A percentile compares a stretch with the other conserved stretches of the same genome.
These are phyloP conservation scores for Sarocladium kiliense DNA, from an alignment of 2,329 filamentous ascomycete genomes.

Conservation along the genomic window DNA sequence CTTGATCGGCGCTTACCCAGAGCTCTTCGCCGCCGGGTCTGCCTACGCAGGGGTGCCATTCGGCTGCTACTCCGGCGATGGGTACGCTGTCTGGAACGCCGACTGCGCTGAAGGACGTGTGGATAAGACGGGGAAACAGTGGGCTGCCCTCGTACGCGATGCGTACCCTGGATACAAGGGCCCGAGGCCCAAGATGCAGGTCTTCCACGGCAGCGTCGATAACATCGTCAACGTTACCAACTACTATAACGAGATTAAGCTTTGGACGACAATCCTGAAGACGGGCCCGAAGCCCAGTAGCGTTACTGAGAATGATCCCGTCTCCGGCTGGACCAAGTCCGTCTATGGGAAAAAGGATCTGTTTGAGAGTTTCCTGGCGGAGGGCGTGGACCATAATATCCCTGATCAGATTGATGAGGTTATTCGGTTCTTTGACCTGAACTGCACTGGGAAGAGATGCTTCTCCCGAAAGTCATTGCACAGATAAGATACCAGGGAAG, in stretches of 20 bases:
- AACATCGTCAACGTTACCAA: neutral
- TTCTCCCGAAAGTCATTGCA: neutral
- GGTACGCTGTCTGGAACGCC: slow-evolving; percentile 41
- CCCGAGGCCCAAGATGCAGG: slow-evolving; percentile 47
- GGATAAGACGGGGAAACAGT: slow-evolving; percentile 30
- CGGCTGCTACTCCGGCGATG: slow-evolving; percentile 43
- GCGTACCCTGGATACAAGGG: slow-evolving; percentile 46
- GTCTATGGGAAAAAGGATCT: neutral
- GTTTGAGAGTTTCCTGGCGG: neutral
- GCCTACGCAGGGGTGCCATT: slow-evolving; percentile 37
- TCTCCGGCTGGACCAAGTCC: neutral
- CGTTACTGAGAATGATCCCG: neutral
- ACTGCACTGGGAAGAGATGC: neutral
- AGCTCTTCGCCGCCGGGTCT: slow-evolving; percentile 44
- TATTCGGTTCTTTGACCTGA: neutral
- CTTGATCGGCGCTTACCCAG: slow-evolving; percentile 45
- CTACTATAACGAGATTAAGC: neutral
- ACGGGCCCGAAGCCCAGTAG: neutral
- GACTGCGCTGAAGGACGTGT: slow-evolving; percentile 43
- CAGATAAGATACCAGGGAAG: too few relatives aligned
- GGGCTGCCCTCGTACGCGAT: slow-evolving; percentile 31
- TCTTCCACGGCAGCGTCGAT: slow-evolving; percentile 46
- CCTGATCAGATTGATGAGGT: neutral
- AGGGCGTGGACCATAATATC: neutral
- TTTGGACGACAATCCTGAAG: neutral